phyloP scores from a whole-genome alignment of 108 stramenopile genomes.

The Chaetoceros tenuissimus region DNA sequence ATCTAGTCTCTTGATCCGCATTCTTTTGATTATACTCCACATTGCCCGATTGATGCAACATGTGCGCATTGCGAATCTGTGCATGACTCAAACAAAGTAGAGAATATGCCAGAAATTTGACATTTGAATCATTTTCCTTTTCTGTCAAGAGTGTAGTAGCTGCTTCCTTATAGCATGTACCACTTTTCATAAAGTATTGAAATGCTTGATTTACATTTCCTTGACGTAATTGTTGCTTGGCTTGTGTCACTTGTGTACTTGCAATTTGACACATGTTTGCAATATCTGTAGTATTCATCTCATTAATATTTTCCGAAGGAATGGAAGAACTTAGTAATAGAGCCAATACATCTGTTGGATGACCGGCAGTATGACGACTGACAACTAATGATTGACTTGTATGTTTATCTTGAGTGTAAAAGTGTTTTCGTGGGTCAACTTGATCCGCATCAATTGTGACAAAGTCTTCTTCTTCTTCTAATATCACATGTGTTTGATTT shows the following conservation, averaged over 20 bases:
- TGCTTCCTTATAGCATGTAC: not conserved
- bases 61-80: constrained; percentile 35
- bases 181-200: not conserved
- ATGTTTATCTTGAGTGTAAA: not conserved
- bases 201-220: not conserved
- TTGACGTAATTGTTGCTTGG: not conserved
- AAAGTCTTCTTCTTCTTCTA: not conserved
- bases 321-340: not conserved
- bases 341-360: not conserved
- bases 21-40: not conserved
- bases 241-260: not conserved
- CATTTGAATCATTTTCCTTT: not conserved
- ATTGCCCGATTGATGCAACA: constrained; percentile 20
- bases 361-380: not conserved
- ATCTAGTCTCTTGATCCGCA: constrained; percentile 35
- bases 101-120: constrained; percentile 23
- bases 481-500: not conserved
- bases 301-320: not conserved
- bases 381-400: not conserved
- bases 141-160: not conserved
- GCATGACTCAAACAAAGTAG: constrained; percentile 51
- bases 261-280: not conserved
- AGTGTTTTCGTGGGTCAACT: not conserved
- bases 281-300: not conserved
- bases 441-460: not conserved